Percentiles rank a stretch among this genome's conserved stretches.
phyloP scores from a whole-genome alignment of 2,329 filamentous ascomycete species.

The Ophiostoma sp. region DNA sequence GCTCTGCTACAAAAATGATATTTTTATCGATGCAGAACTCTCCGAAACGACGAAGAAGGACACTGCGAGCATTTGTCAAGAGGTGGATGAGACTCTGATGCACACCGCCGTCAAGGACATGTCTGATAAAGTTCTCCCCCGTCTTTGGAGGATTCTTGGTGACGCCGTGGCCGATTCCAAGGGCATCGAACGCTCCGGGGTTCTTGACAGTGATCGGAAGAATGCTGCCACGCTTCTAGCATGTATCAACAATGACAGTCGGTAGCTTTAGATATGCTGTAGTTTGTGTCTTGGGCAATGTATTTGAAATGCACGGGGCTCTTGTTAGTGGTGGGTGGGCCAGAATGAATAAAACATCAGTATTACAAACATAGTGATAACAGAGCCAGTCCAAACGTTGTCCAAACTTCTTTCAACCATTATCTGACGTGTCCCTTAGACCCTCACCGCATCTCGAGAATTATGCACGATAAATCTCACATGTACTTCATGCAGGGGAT shows the following conservation, averaged over 20 bases:
- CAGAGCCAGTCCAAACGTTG: too few relatives aligned
- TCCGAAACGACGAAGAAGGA: neutral
- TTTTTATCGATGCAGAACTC: constrained; percentile 23
- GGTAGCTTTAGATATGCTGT: too few relatives aligned
- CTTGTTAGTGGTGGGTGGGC: too few relatives aligned
- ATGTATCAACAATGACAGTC: neutral
- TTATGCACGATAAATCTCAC: too few relatives aligned
- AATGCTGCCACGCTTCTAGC: neutral
- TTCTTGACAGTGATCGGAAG: neutral
- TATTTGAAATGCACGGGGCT: too few relatives aligned
- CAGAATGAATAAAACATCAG: too few relatives aligned
- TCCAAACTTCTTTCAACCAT: too few relatives aligned
- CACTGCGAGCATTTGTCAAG: neutral
- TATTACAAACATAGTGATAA: too few relatives aligned
- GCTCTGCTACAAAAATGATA: constrained; percentile 23
- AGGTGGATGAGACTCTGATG: neutral
- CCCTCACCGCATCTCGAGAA: too few relatives aligned
- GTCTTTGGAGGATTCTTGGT: neutral
- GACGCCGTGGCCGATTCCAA: neutral
- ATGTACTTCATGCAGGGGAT: too few relatives aligned
- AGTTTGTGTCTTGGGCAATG: too few relatives aligned
- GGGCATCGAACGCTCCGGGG: neutral
- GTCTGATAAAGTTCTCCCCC: constrained; percentile 7
- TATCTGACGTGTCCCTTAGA: too few relatives aligned
- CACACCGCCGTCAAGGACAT: constrained; percentile 25